These are phyloP conservation scores for Lyophyllum shimeji DNA, from an alignment of 768 basidiomycete species.

Conservation along the genomic window DNA sequence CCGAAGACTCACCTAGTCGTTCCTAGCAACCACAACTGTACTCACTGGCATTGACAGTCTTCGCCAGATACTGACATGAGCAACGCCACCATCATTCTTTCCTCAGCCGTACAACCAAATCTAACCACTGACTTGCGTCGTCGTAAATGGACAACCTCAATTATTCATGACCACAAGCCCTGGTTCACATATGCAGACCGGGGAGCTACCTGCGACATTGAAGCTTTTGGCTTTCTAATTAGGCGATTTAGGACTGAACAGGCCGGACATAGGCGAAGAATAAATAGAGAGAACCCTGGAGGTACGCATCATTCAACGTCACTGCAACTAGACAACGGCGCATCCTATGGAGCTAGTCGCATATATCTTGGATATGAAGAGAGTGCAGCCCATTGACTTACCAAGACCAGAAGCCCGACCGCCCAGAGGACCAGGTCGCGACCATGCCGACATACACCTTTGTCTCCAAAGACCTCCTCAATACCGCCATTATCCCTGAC, in stretches of 20 bases:
- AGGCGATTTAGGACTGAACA: background rate
- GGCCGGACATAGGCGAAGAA: no score
- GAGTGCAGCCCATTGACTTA: no score
- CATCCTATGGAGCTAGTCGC: background rate
- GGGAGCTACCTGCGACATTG: no score
- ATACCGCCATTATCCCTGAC: slow-evolving; percentile 1
- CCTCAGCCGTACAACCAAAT: background rate
- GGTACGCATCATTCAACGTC: background rate
- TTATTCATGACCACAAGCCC: no score
- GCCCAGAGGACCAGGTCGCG: background rate
- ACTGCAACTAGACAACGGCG: background rate
- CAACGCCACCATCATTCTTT: background rate
- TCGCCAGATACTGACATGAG: background rate
- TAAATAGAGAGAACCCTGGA: background rate
- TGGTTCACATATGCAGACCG: no score
- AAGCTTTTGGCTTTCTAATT: no score
- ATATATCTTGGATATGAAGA: background rate
- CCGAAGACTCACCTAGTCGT: no score
- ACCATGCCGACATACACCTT: slow-evolving; percentile 4
- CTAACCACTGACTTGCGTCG: no score
- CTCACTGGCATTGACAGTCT: background rate
- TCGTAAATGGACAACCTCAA: no score
- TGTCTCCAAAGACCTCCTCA: slow-evolving; percentile 6
- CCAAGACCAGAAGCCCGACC: no score
- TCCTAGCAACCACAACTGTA: background rate